Evolutionary conservation across 177 flowering plant species (phyloP).

Genomic region (Tripterygium wilfordii): DNA sequence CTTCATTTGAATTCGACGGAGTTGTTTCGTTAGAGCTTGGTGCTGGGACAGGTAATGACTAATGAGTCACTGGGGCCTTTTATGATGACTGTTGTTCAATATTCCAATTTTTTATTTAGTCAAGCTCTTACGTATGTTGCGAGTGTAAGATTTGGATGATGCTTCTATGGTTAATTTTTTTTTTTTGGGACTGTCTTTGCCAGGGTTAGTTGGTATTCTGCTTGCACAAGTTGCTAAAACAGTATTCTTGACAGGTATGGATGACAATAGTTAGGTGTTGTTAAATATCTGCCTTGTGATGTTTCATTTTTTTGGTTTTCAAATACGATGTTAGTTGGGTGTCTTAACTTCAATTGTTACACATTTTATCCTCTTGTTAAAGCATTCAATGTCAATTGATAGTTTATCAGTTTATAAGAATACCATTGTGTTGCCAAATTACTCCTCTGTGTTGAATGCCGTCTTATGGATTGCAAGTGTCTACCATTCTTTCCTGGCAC

Average conservation of each 20-base stretch:
- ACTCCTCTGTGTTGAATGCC: no score
- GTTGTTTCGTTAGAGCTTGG: conserved; percentile 77
- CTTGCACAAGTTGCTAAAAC: conserved; percentile 76
- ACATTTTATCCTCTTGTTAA: no score
- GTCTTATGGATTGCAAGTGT: no score
- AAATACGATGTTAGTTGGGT: no score
- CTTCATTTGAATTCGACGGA: conserved; percentile 54
- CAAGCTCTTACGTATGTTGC: no score
- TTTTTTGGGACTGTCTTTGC: conserved; percentile 20
- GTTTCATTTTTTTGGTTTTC: neutral
- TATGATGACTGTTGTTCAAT: no score
- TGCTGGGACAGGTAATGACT: conserved; percentile 82
- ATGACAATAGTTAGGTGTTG: neutral
- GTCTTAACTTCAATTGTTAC: neutral
- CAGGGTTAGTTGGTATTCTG: conserved; percentile 84
- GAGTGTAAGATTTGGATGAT: neutral
- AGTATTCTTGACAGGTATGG: conserved; percentile 71
- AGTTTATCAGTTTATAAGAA: no score
- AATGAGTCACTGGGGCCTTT: neutral
- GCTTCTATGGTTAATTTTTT: conserved; percentile 6
- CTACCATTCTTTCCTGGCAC: no score
- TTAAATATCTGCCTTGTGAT: neutral
- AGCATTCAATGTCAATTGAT: no score
- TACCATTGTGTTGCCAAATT: no score
- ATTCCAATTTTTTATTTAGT: no score